Base-by-base conservation (phyloP, 2,329 filamentous ascomycete species). In the Passalora sequoiae region DNA sequence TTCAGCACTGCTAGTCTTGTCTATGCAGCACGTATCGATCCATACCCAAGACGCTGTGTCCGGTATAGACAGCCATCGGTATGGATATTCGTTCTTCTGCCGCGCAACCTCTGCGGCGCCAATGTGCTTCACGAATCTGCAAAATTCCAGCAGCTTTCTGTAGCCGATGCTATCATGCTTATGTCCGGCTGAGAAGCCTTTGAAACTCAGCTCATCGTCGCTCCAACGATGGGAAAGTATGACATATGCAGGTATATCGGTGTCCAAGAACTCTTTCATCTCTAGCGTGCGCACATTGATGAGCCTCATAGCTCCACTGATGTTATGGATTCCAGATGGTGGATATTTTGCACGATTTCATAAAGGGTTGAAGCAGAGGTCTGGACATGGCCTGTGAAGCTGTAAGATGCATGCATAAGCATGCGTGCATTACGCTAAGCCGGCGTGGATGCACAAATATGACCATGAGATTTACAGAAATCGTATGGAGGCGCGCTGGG, bases 171-270 rank as follows among this genome's bases (percentile, higher is more conserved):
- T 27, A 27, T 19, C 25, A 19, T 9, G 27, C 10, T 32, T 40
- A 1, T 9, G 25, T 2, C 22, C 33, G 7, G 51, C 49, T 12
- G 30, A 20, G 25, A 47, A 49, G 15, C 55, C 41, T 15, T 53
- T 46, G 41, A 44, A 55, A 4, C 46, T 35, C 15, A 54, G 20
- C 30, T 60, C 55, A 2, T 53, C 42, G 2, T 38, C 16, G 8
- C 28, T 28, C 58, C 55, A 60, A 8, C 51, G 39, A 24, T 59
- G 58, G 5, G 58, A 59, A 6, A 56, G 42, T 13, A 59, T 60
- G n/a, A 36, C 51, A 37, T 59, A 59, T 2, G 42, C 33, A 3
- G 51, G 53, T 8, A 46, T 32, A 8, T 54, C 17, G 4, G 32
- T 31, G 24, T 42, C 44, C 29, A 46, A 24, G 31, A 55, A 56